These are phyloP conservation scores for Debaryomyces singareniensis DNA, from an alignment of 1,139 yeast species.

Conservation along the genomic window DNA sequence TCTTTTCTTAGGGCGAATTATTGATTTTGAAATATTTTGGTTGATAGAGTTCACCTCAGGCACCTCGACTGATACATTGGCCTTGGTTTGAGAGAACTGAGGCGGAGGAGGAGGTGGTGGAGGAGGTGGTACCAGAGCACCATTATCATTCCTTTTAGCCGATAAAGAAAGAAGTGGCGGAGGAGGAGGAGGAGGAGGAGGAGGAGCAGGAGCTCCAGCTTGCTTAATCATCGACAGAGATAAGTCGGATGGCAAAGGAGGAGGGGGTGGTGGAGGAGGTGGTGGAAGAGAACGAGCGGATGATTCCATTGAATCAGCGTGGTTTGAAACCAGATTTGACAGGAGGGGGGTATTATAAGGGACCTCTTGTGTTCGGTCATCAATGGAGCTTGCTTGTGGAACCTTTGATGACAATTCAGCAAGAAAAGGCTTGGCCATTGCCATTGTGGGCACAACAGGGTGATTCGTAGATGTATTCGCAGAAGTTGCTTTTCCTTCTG, in stretches of 20 bases:
- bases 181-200: slow-evolving; percentile 20
- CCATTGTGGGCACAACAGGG: too few species aligned
- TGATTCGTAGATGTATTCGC: too few species aligned
- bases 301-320: neutral
- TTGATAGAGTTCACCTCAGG: slow-evolving; percentile 8
- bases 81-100: slow-evolving; percentile 8
- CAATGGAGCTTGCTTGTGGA: too few species aligned
- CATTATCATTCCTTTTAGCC: slow-evolving; percentile 5
- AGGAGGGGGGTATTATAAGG: neutral
- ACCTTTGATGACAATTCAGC: neutral
- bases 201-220: slow-evolving; percentile 18
- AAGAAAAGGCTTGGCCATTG: too few species aligned
- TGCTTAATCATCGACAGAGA: slow-evolving; percentile 13
- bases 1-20: slow-evolving; percentile 73
- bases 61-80: slow-evolving; percentile 2
- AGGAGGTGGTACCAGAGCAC: slow-evolving; percentile 14
- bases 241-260: slow-evolving; percentile 30
- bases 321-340: neutral
- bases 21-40: slow-evolving; percentile 42
- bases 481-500: slow-evolving; percentile 36
- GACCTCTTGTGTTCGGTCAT: too few species aligned
- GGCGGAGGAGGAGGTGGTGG: slow-evolving; percentile 18
- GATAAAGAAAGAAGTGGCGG: slow-evolving; percentile 8
- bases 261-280: slow-evolving; percentile 21
- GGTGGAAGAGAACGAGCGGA: slow-evolving; percentile 6